These are phyloP conservation scores for Pelargonium australe DNA, from an alignment of 441 rosid genomes.

Conservation along the genomic window DNA sequence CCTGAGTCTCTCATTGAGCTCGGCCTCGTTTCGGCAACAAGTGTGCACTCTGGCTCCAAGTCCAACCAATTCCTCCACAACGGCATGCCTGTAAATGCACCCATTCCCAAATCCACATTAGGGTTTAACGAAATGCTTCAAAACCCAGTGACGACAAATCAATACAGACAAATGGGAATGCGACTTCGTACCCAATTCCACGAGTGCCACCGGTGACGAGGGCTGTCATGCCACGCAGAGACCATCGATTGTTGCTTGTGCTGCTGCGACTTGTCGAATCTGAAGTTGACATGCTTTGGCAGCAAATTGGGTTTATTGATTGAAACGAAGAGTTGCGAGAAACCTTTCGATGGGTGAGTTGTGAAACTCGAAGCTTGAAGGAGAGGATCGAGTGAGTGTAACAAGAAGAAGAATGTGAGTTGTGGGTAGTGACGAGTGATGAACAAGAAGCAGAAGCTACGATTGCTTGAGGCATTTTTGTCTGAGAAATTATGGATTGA, in stretches of 20 bases:
- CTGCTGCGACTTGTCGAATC: neutral
- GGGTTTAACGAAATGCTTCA: neutral
- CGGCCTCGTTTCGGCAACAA: conserved; percentile 47
- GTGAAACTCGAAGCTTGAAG: conserved; percentile 8
- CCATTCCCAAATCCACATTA: conserved; percentile 13
- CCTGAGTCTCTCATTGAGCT: conserved; percentile 35
- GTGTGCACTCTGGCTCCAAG: conserved; percentile 66
- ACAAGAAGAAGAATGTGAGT: conserved; percentile 8
- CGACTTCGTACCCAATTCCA: conserved; percentile 27
- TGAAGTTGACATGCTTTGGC: conserved; percentile 3
- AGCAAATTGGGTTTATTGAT: conserved; percentile 3
- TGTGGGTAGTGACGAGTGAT: neutral
- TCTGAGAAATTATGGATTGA: neutral
- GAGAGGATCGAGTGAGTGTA: neutral
- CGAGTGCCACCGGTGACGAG: conserved; percentile 74
- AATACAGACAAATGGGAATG: neutral
- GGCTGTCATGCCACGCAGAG: conserved; percentile 54
- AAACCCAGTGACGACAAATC: neutral
- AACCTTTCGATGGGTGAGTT: neutral
- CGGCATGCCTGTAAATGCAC: conserved; percentile 44
- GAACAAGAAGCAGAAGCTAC: neutral
- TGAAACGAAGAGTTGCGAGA: neutral
- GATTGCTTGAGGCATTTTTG: conserved; percentile 1
- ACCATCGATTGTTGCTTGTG: conserved; percentile 37
- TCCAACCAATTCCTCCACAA: conserved; percentile 54